Percentiles rank a stretch among this genome's conserved stretches.
phyloP scores from a whole-genome alignment of 345 rosid genomes.

The Salix koriyanagi region DNA sequence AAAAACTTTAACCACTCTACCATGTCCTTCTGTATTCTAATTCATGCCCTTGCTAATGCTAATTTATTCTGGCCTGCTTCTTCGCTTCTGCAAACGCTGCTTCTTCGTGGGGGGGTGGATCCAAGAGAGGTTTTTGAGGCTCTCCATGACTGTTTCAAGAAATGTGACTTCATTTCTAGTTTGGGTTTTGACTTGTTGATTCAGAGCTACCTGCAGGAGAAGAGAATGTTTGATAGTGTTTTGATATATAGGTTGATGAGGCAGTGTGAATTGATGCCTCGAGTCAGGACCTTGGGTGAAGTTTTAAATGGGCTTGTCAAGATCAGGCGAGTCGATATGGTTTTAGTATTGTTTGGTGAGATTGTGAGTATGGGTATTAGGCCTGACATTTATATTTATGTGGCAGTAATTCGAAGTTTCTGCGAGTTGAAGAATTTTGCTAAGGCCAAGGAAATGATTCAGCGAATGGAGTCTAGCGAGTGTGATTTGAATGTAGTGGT shows the following conservation, averaged over 20 bases:
- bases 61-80: constrained; percentile 84
- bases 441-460: constrained; percentile 58
- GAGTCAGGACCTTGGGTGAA: constrained; percentile 64
- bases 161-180: constrained; percentile 46
- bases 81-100: constrained; percentile 70
- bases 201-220: constrained; percentile 59
- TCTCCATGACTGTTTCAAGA: constrained; percentile 42
- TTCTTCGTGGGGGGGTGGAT: constrained; percentile 53
- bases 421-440: constrained; percentile 66
- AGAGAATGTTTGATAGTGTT: constrained; percentile 51
- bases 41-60: constrained; percentile 56
- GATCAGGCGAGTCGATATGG: constrained; percentile 49
- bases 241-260: constrained; percentile 56
- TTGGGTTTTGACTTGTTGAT: constrained; percentile 82
- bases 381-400: constrained; percentile 55
- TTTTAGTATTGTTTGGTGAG: constrained; percentile 57
- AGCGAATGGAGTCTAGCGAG: constrained; percentile 49
- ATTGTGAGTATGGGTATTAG: constrained; percentile 39
- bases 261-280: constrained; percentile 49
- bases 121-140: constrained; percentile 54
- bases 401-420: constrained; percentile 60
- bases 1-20: constrained; percentile 59
- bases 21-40: constrained; percentile 67
- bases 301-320: constrained; percentile 60
- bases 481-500: constrained; percentile 51